phyloP scores from a whole-genome alignment of 495 filamentous ascomycete genomes.

The Pseudomonodictys pantanalensis region DNA sequence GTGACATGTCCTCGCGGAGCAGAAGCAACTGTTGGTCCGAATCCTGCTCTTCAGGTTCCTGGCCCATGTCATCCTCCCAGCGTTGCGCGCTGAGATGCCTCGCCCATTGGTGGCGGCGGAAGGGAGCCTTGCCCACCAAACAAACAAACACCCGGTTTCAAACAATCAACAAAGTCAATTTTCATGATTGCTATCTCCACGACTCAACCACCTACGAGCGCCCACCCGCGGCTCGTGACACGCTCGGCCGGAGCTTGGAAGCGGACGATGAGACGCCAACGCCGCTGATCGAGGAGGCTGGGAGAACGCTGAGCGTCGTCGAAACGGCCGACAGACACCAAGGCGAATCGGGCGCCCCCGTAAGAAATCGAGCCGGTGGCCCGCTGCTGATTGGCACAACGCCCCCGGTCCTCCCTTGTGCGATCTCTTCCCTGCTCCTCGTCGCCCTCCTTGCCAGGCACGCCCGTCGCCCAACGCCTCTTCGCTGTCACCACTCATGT shows the following conservation, averaged over 20 bases:
- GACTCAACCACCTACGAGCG: background rate
- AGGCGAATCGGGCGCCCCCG: slow-evolving; percentile 20
- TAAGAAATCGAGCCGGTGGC: slow-evolving; percentile 10
- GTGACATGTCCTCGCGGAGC: no score
- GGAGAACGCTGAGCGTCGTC: background rate
- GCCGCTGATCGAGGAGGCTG: background rate
- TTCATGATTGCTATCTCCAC: background rate
- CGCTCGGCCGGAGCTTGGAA: background rate
- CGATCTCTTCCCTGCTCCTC: slow-evolving; percentile 6
- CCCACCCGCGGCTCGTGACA: background rate
- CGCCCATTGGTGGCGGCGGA: slow-evolving; percentile 18
- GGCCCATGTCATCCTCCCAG: background rate
- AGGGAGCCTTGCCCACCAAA: slow-evolving; percentile 1
- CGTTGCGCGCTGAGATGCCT: background rate
- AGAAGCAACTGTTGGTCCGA: background rate
- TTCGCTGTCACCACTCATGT: slow-evolving; percentile 23
- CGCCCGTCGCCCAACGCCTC: slow-evolving; percentile 2
- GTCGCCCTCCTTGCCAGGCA: slow-evolving; percentile 6
- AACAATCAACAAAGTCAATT: background rate
- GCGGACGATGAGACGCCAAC: background rate
- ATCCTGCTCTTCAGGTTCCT: background rate
- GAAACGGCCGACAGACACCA: background rate
- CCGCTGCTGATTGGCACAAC: slow-evolving; percentile 26
- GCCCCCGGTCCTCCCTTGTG: slow-evolving; percentile 1
- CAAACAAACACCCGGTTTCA: background rate